These are phyloP conservation scores for Peniophora sp. DNA, from an alignment of 1,284 basidiomycete species.

Conservation along the genomic window DNA sequence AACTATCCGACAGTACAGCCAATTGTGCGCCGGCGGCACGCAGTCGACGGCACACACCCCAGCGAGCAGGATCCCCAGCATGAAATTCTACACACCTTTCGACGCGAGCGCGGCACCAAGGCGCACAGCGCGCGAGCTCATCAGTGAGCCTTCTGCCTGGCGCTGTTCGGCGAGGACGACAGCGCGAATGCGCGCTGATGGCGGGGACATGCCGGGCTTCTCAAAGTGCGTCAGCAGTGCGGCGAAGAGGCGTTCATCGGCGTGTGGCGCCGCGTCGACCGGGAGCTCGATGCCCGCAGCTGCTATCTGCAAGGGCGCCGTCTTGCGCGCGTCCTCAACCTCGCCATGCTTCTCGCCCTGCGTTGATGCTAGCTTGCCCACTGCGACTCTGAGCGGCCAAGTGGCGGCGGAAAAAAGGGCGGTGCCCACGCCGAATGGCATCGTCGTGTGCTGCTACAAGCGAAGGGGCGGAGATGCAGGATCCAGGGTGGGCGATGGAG, in stretches of 20 bases:
- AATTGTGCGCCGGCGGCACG: background rate
- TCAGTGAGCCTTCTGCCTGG: constrained; percentile 50
- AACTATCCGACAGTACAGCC: too few relatives aligned
- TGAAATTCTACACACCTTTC: constrained; percentile 45
- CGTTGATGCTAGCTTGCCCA: too few relatives aligned
- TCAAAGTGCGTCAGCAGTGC: constrained; percentile 51
- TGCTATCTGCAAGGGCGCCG: too few relatives aligned
- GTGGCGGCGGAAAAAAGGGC: too few relatives aligned
- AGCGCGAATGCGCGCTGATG: constrained; percentile 64
- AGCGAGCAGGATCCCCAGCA: too few relatives aligned
- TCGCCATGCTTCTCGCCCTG: too few relatives aligned
- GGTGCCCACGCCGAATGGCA: too few relatives aligned
- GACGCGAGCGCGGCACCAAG: constrained; percentile 53
- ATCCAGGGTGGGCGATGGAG: too few relatives aligned
- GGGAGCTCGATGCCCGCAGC: background rate
- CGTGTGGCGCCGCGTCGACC: constrained; percentile 6
- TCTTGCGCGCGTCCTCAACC: too few relatives aligned
- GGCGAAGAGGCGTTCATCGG: constrained; percentile 2
- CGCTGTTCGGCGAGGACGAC: constrained; percentile 49
- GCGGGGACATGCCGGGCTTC: constrained; percentile 57
- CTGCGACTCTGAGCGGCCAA: too few relatives aligned
- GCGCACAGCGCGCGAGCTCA: constrained; percentile 45
- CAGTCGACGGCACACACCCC: background rate
- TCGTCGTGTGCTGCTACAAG: too few relatives aligned
- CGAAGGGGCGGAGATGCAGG: too few relatives aligned